Conservation (phyloP, 2,329 filamentous ascomycete species). For the Fusarium mundagurra region DNA sequence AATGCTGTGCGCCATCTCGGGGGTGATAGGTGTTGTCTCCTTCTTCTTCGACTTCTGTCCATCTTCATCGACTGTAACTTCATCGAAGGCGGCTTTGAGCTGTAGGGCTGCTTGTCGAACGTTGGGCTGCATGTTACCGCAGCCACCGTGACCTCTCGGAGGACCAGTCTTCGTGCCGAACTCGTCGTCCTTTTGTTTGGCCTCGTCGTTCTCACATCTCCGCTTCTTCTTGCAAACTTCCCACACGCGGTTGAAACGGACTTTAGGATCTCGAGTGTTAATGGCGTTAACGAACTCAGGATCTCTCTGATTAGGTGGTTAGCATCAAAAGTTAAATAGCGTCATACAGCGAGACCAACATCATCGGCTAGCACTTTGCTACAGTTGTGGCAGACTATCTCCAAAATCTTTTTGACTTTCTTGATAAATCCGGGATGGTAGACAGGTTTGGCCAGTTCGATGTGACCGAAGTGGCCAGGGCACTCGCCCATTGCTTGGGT, state of each 20-base stretch:
- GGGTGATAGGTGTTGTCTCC: slow-evolving; percentile 84
- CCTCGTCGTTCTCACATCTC: slow-evolving; percentile 82
- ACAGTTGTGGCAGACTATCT: slow-evolving; percentile 99
- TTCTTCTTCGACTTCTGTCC: slow-evolving; percentile 68
- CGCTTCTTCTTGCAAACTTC: slow-evolving; percentile 89
- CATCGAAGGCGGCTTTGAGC: slow-evolving; percentile 80
- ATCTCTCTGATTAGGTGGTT: slow-evolving; percentile 76
- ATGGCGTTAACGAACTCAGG: slow-evolving; percentile 85
- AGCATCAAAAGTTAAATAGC: slow-evolving; percentile 67
- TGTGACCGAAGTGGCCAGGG: slow-evolving; percentile 98
- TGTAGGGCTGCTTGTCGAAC: slow-evolving; percentile 89
- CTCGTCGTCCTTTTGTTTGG: slow-evolving; percentile 74
- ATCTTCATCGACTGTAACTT: slow-evolving; percentile 76
- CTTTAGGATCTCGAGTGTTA: slow-evolving; percentile 88
- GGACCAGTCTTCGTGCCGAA: slow-evolving; percentile 69
- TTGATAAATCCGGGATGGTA: slow-evolving; percentile 96
- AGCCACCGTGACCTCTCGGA: slow-evolving; percentile 79
- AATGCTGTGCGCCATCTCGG: slow-evolving; percentile 85
- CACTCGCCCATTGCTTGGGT: slow-evolving; percentile 96
- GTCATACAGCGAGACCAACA: slow-evolving; percentile 79
- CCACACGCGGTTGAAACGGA: slow-evolving; percentile 93
- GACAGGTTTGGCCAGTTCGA: slow-evolving; percentile 95
- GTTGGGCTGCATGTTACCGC: slow-evolving; percentile 88
- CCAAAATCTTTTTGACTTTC: slow-evolving; percentile 99
- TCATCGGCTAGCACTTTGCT: slow-evolving; percentile 97